Percentiles rank a stretch among this genome's conserved stretches.
Evolutionary conservation across 441 rosid genomes (phyloP).

Genomic region (Corymbia citriodora): DNA sequence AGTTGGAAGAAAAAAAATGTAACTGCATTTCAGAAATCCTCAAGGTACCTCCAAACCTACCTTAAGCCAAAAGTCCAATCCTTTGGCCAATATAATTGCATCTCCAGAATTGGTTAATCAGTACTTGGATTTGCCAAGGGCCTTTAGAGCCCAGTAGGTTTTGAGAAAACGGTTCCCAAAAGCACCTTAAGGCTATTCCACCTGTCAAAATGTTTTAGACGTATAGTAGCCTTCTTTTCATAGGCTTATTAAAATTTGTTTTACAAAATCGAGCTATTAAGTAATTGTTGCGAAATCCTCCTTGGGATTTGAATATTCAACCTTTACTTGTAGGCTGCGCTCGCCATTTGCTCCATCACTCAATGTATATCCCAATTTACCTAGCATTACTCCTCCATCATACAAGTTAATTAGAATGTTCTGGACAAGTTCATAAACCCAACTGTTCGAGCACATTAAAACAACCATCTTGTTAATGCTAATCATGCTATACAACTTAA

Average conservation of each 20-base stretch:
- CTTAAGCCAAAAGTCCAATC: neutral
- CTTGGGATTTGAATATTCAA: neutral
- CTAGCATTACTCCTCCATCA: neutral
- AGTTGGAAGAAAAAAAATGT: neutral
- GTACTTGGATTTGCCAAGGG: neutral
- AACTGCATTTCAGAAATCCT: fast-evolving
- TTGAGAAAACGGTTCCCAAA: neutral
- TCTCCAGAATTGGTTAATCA: neutral
- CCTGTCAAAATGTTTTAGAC: neutral
- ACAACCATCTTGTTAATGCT: neutral
- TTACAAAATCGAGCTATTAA: neutral
- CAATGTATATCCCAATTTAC: neutral
- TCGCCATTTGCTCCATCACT: neutral
- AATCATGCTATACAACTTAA: neutral
- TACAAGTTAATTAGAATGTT: neutral
- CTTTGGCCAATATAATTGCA: neutral
- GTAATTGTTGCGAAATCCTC: neutral
- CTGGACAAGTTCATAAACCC: neutral
- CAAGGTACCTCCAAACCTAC: neutral
- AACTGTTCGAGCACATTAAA: neutral
- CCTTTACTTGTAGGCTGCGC: neutral
- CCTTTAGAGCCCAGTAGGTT: neutral
- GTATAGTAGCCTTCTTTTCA: neutral
- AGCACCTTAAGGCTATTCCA: neutral
- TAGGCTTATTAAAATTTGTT: neutral